Conservation (phyloP, 1,284 basidiomycete species). For the Apiotrichum akiyoshidainum region DNA sequence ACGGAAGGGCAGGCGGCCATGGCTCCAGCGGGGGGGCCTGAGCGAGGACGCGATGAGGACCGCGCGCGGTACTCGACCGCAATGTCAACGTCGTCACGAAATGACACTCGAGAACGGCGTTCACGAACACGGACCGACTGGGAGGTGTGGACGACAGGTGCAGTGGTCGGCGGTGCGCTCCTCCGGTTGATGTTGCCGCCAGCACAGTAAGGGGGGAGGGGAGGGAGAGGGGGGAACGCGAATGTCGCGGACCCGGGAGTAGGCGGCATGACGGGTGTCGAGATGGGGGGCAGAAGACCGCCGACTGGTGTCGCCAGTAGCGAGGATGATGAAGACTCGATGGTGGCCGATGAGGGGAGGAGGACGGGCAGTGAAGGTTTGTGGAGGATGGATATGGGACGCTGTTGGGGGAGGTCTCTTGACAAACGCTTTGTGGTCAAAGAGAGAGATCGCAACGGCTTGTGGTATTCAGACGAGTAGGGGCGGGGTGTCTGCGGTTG, state of each 20-base stretch:
- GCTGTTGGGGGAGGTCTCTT: background rate
- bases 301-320: background rate
- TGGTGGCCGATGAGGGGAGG: background rate
- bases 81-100: constrained; percentile 19
- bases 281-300: background rate
- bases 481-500: background rate
- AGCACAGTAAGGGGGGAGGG: constrained; percentile 11
- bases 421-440: background rate
- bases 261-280: background rate
- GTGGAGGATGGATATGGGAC: constrained; percentile 19
- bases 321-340: background rate
- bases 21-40: background rate
- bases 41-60: constrained; percentile 2
- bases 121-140: background rate
- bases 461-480: background rate
- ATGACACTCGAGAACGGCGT: constrained; percentile 18
- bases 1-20: background rate
- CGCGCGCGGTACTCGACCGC: background rate
- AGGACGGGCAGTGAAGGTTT: constrained; percentile 15
- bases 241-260: background rate
- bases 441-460: constrained; percentile 1
- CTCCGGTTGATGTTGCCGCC: constrained; percentile 6
- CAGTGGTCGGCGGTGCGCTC: constrained; percentile 11
- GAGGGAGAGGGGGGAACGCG: constrained; percentile 19
- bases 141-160: background rate